Conservation (phyloP, 2,329 filamentous ascomycete genomes). For the Neoarthrinium moseri region DNA sequence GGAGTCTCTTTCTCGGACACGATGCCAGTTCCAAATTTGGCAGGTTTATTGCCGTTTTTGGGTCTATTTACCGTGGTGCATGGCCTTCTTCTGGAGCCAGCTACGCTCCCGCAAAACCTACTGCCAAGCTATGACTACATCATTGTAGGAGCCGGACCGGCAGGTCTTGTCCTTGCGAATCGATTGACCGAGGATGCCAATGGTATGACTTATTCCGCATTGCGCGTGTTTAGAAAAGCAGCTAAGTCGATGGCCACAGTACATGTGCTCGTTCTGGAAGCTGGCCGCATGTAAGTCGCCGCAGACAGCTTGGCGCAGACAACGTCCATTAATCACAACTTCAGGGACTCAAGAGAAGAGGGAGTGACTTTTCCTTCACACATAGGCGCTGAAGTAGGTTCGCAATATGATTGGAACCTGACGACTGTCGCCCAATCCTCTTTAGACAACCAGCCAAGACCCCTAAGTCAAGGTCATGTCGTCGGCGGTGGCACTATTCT, state of each 20-base stretch:
- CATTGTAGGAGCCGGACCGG: conserved; percentile 16
- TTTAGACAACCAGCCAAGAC: conserved; percentile 28
- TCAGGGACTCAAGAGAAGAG: not conserved
- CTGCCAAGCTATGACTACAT: conserved; percentile 15
- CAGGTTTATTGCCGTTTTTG: not conserved
- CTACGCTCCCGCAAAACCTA: not conserved
- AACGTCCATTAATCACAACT: not conserved
- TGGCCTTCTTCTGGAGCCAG: conserved; percentile 3
- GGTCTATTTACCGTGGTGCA: not conserved
- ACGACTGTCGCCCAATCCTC: conserved; percentile 21
- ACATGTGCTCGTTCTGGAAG: conserved; percentile 4
- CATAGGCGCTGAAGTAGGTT: not conserved
- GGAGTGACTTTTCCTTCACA: not conserved
- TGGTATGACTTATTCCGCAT: not conserved
- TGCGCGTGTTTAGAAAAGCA: not conserved
- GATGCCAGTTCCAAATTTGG: not conserved
- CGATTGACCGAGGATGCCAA: conserved; percentile 15
- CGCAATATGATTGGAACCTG: conserved; percentile 21
- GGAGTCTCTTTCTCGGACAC: not conserved
- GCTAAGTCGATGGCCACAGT: not conserved
- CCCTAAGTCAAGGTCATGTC: conserved; percentile 29
- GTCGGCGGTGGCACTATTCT: conserved; percentile 33
- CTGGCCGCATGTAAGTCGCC: not conserved
- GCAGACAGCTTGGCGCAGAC: not conserved
- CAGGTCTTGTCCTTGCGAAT: conserved; percentile 17